Conservation (phyloP, 345 rosid species). For the Ceriops zippeliana region DNA sequence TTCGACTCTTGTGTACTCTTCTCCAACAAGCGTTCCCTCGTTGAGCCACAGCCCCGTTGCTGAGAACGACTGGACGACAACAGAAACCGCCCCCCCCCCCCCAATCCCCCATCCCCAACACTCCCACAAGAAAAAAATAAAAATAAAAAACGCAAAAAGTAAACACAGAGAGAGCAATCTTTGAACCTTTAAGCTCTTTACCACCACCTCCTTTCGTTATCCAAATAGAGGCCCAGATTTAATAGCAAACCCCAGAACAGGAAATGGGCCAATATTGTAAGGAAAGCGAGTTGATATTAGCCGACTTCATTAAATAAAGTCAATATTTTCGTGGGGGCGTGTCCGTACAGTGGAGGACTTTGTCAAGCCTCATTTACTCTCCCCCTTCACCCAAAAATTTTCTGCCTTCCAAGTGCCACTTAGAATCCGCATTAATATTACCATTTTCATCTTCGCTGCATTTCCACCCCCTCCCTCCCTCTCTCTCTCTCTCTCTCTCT, state of each 20-base stretch:
- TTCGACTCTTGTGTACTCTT: neutral
- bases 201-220: no score
- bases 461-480: conserved; percentile 14
- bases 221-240: neutral
- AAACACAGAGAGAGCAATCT: no score
- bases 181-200: no score
- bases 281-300: neutral
- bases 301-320: neutral
- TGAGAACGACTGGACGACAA: neutral
- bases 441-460: conserved; percentile 33
- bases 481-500: neutral
- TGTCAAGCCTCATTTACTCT: conserved; percentile 30
- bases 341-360: conserved; percentile 32
- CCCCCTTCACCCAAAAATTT: conserved; percentile 33
- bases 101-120: no score
- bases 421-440: conserved; percentile 54
- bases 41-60: neutral
- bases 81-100: no score
- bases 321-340: conserved; percentile 9
- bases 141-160: no score
- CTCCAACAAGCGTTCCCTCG: neutral
- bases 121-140: no score
- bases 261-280: neutral
- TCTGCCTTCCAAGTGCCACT: conserved; percentile 13
- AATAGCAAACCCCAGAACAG: neutral